phyloP scores from a whole-genome alignment of 2,329 filamentous ascomycete species.

The Exophiala spinifera region DNA sequence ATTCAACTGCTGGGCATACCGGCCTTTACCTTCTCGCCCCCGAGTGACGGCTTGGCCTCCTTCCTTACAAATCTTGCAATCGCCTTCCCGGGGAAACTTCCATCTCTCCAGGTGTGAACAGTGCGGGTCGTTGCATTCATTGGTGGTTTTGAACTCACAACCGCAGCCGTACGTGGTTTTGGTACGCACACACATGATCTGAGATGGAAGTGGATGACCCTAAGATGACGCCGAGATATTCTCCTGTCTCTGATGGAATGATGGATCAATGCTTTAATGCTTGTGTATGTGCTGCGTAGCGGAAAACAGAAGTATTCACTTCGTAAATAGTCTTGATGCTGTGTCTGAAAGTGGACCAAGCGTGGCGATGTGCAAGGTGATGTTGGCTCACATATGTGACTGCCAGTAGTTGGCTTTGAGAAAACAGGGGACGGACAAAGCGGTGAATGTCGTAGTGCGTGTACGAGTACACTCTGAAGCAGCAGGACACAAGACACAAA shows the following conservation, averaged over 20 bases:
- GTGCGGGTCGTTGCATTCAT: slow-evolving; percentile 16
- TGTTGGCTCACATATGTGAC: no score
- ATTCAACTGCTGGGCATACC: slow-evolving; percentile 23
- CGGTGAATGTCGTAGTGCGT: slow-evolving; percentile 20
- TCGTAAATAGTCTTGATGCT: no score
- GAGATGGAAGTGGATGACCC: background rate
- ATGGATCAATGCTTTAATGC: slow-evolving; percentile 5
- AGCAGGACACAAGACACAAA: slow-evolving; percentile 16
- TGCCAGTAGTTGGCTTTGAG: slow-evolving; percentile 8
- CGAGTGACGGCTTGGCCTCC: slow-evolving; percentile 23
- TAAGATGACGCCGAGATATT: slow-evolving; percentile 1
- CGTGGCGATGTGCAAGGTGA: no score
- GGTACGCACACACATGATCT: slow-evolving; percentile 28
- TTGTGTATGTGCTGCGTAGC: slow-evolving; percentile 15
- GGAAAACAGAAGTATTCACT: slow-evolving; percentile 1
- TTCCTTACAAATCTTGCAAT: slow-evolving; percentile 27
- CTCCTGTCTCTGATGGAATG: slow-evolving; percentile 4
- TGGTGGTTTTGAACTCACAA: slow-evolving; percentile 24
- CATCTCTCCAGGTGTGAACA: slow-evolving; percentile 24
- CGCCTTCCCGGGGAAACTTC: slow-evolving; percentile 21
- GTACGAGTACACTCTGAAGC: slow-evolving; percentile 14
- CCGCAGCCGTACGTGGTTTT: slow-evolving; percentile 31
- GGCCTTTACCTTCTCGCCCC: slow-evolving; percentile 27
- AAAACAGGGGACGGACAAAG: slow-evolving; percentile 16
- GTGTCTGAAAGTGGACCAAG: no score